phyloP scores from a whole-genome alignment of 176 grass and related monocot genomes.

The Poa pratensis region DNA sequence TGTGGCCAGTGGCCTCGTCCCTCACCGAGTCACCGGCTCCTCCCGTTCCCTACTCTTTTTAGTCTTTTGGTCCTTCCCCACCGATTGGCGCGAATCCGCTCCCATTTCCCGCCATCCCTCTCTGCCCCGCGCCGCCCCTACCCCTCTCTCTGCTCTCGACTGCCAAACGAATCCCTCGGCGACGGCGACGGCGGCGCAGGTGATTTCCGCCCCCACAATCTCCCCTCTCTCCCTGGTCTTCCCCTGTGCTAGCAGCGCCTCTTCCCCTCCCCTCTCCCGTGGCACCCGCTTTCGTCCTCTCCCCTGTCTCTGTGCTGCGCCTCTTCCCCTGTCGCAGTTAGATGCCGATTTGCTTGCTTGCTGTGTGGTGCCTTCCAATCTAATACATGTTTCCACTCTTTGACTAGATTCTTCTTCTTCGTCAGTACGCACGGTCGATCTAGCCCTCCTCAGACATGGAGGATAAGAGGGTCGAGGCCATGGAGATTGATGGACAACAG shows the following conservation, averaged over 20 bases:
- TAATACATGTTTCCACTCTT: not conserved
- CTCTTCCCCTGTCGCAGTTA: too few relatives aligned
- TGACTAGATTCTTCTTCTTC: not conserved
- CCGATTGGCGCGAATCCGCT: not conserved
- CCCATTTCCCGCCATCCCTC: not conserved
- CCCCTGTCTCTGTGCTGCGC: not conserved
- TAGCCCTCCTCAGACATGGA: slow-evolving; percentile 14
- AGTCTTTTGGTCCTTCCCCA: not conserved
- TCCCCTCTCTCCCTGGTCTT: not conserved
- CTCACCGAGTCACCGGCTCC: too few relatives aligned
- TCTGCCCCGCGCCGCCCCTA: not conserved
- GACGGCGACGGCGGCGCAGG: not conserved
- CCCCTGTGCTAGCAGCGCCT: not conserved
- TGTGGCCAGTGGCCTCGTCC: too few relatives aligned
- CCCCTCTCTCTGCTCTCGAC: not conserved
- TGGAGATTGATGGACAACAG: slow-evolving; percentile 60
- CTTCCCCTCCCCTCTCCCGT: not conserved
- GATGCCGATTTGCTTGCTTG: not conserved
- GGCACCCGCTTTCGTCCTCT: not conserved
- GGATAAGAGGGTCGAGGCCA: slow-evolving; percentile 34
- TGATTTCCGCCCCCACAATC: not conserved
- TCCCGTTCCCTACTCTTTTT: not conserved
- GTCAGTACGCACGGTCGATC: not conserved
- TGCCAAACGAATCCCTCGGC: not conserved
- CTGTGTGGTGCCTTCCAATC: not conserved